Evolutionary conservation across 176 grass and related monocot species (phyloP).

Genomic region (Cocos nucifera): DNA sequence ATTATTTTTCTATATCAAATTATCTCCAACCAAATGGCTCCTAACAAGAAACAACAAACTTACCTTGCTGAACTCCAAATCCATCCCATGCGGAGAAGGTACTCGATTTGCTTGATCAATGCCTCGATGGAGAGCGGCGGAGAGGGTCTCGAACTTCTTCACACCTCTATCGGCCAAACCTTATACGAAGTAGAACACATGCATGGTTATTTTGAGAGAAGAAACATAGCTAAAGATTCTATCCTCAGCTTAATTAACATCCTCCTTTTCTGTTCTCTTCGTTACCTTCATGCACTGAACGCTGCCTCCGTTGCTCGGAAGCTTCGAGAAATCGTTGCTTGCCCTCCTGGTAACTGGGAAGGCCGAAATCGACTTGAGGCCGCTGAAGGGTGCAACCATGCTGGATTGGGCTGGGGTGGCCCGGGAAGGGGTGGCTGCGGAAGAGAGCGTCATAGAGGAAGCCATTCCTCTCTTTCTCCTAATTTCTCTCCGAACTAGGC

Average conservation of each 20-base stretch:
- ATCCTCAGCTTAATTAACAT: too few relatives aligned
- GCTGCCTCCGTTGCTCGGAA: conserved; percentile 50
- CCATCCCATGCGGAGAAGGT: conserved; percentile 54
- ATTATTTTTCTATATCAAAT: too few relatives aligned
- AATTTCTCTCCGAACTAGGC: neutral
- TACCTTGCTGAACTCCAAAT: conserved; percentile 67
- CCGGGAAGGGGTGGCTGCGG: conserved; percentile 24
- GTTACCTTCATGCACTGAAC: conserved; percentile 76
- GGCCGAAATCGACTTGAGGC: conserved; percentile 35
- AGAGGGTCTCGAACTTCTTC: conserved; percentile 92
- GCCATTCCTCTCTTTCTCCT: conserved; percentile 27
- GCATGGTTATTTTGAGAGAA: neutral
- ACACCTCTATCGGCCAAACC: conserved; percentile 48
- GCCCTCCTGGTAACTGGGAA: conserved; percentile 27
- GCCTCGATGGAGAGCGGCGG: conserved; percentile 30
- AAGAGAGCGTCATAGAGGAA: conserved; percentile 42
- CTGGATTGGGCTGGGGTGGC: conserved; percentile 21
- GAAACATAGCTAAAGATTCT: too few relatives aligned
- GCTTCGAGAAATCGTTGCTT: conserved; percentile 16
- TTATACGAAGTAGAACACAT: neutral
- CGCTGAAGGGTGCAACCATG: conserved; percentile 38
- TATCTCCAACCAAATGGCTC: too few relatives aligned
- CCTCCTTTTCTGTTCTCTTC: neutral
- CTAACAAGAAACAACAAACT: neutral
- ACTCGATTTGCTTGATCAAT: conserved; percentile 64